Base-by-base conservation (phyloP, 441 rosid genomes). In the Dalechampia spathulata region DNA sequence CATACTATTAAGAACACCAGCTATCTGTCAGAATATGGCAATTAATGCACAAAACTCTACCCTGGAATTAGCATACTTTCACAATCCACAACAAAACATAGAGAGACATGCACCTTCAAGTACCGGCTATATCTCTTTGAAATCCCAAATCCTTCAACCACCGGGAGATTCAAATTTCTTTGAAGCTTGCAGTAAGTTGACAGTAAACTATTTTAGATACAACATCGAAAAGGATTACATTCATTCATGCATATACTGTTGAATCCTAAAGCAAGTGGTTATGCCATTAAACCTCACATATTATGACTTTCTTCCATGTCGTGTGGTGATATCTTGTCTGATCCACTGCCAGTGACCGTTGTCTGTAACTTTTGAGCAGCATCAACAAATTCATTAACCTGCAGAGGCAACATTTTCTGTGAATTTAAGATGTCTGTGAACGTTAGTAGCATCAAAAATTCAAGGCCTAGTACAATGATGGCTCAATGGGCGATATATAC, bases 311-410 rank as follows among this genome's bases (percentile, higher is more conserved):
- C 68, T 77, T 81, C 93, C 62, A 84, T 73, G 67, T 78, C 90
- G 64, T 81, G 86, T 59, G 71, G 80, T 58, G 83, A 81, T 17
- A 75, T 75, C 49, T 92, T 86, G 68, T 81, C 90, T 32, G 87
- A 69, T 67, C 90, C 93, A 74, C 85, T 69, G 64, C 80, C 79
- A 69, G 76, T 67, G 27, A 83, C 67, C 52, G 87, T 75, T 76
- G 73, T 79, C 71, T 90, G 97, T 57, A 87, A 86, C 57, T 84
- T 81, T 56, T 86, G 84, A 7, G 87, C 95, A 49, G 78, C 88
- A 69, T 81, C 90, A 46, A 90, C 81, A 62, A 86, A 72, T 60
- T 90, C 83, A 69, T 77, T 85, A 51, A 90, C 97, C 95, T 90
- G 78, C 60, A 78, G 34, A 20, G 17, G 8, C 26, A 42, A 25